Evolutionary conservation across 371 early-diverging fungal genomes (phyloP).

Genomic region (Homolaphlyctis polyrhiza): DNA sequence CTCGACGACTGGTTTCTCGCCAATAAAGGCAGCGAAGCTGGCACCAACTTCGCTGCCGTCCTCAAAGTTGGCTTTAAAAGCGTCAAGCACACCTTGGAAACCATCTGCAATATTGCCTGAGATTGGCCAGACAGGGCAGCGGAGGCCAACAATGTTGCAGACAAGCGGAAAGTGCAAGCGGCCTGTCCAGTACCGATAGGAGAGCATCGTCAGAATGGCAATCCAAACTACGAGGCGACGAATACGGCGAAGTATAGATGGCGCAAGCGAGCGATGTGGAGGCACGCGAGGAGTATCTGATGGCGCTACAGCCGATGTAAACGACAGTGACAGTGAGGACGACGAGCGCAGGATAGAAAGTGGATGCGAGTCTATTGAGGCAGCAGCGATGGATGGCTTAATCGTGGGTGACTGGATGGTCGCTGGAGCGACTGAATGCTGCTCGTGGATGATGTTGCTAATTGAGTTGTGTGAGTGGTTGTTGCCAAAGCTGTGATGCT

Average conservation of each 20-base stretch:
- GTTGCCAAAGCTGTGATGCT: too few relatives aligned
- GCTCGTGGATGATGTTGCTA: too few relatives aligned
- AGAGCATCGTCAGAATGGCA: neutral
- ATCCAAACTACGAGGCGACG: neutral
- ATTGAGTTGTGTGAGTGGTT: too few relatives aligned
- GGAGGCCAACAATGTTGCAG: constrained; percentile 8
- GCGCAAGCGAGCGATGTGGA: too few relatives aligned
- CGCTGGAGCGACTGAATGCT: too few relatives aligned
- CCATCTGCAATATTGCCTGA: constrained; percentile 19
- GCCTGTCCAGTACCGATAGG: constrained; percentile 4
- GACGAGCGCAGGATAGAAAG: too few relatives aligned
- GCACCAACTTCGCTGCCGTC: constrained; percentile 36
- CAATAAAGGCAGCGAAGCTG: constrained; percentile 36
- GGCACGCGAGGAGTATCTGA: too few relatives aligned
- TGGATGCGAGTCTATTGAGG: too few relatives aligned
- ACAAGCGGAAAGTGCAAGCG: neutral
- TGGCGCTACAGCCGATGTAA: too few relatives aligned
- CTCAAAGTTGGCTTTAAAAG: constrained; percentile 25
- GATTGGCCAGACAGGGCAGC: constrained; percentile 25
- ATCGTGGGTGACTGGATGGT: too few relatives aligned
- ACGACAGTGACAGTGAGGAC: too few relatives aligned
- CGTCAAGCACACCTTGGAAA: constrained; percentile 20
- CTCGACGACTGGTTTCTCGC: constrained; percentile 55
- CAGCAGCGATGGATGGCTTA: too few relatives aligned
- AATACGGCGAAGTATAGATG: neutral